Percentiles rank a stretch among this genome's conserved stretches.
These are phyloP conservation scores for Xanthoconium separans DNA, from an alignment of 1,284 basidiomycete species.

Conservation along the genomic window DNA sequence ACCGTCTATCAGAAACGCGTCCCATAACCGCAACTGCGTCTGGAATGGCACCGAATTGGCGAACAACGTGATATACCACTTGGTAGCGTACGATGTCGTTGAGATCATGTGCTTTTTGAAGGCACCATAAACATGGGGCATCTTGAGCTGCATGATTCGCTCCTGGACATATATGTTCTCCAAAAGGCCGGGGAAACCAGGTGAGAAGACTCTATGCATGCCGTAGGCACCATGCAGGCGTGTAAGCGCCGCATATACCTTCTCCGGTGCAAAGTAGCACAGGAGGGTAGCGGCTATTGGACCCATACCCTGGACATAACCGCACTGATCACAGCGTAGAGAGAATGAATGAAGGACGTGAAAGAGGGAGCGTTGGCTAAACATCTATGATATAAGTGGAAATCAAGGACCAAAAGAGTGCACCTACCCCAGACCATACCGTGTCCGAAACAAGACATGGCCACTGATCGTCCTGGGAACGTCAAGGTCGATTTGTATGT, in stretches of 20 bases:
- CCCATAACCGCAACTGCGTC: slow-evolving; percentile 93
- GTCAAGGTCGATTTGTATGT: slow-evolving; percentile 98
- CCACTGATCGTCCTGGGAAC: slow-evolving; percentile 96
- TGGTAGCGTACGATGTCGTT: slow-evolving; percentile 93
- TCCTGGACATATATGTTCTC: slow-evolving; percentile 96
- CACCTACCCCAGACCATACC: slow-evolving; percentile 89
- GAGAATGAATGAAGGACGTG: slow-evolving; percentile 94
- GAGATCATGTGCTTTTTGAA: slow-evolving; percentile 89
- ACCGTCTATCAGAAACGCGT: slow-evolving; percentile 89
- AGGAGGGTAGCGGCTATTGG: slow-evolving; percentile 94
- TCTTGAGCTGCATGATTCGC: slow-evolving; percentile 75
- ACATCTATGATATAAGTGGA: slow-evolving; percentile 6
- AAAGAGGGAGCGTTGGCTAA: slow-evolving; percentile 91
- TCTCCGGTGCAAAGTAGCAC: slow-evolving; percentile 90
- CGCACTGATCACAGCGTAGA: slow-evolving; percentile 81
- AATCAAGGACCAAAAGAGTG: slow-evolving; percentile 2
- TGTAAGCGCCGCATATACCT: slow-evolving; percentile 81
- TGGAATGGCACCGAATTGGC: slow-evolving; percentile 96
- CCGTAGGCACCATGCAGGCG: slow-evolving; percentile 86
- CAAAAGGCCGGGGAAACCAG: slow-evolving; percentile 94
- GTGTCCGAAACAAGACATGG: slow-evolving; percentile 91
- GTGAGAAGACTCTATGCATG: slow-evolving; percentile 88
- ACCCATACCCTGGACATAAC: slow-evolving; percentile 99
- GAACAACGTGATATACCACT: slow-evolving; percentile 99
- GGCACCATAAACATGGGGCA: slow-evolving; percentile 85